phyloP scores from a whole-genome alignment of 2,329 filamentous ascomycete species.

The Xylaria arbuscula region DNA sequence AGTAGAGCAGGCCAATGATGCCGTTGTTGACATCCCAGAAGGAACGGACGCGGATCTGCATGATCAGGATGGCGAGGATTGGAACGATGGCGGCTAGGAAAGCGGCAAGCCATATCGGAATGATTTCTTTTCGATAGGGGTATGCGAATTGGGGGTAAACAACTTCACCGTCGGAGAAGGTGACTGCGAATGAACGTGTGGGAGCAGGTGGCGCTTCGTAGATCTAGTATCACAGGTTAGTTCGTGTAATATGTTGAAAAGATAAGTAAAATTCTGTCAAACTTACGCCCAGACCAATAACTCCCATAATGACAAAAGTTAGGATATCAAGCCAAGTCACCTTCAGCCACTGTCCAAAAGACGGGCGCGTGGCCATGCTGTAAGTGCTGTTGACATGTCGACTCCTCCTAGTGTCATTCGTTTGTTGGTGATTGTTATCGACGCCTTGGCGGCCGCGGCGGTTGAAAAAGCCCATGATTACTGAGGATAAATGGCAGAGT shows the following conservation, averaged over 20 bases:
- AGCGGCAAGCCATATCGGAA: conserved; percentile 77
- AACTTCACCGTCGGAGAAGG: conserved; percentile 73
- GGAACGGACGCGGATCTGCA: conserved; percentile 74
- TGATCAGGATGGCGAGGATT: conserved; percentile 70
- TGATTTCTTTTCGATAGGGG: conserved; percentile 74
- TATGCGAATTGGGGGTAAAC: conserved; percentile 78
- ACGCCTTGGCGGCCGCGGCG: conserved; percentile 37
- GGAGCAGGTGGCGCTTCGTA: conserved; percentile 74
- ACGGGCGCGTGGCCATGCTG: conserved; percentile 64
- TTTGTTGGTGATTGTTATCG: conserved; percentile 16
- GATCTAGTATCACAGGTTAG: conserved; percentile 54
- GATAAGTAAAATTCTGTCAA: neutral
- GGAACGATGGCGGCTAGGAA: conserved; percentile 73
- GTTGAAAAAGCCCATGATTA: conserved; percentile 45
- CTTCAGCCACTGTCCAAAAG: conserved; percentile 77
- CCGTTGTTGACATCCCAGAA: conserved; percentile 80
- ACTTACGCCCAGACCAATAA: conserved; percentile 73
- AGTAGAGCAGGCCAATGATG: conserved; percentile 75
- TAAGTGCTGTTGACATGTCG: conserved; percentile 45
- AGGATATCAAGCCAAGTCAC: conserved; percentile 74
- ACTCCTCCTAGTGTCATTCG: conserved; percentile 11
- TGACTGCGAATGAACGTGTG: conserved; percentile 75
- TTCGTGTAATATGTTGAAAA: neutral
- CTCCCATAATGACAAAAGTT: conserved; percentile 74
- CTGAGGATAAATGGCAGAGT: neutral